A percentile compares a stretch with the other conserved stretches of the same genome.
Evolutionary conservation across 306 rosid species (phyloP).

Genomic region (Senna tora): DNA sequence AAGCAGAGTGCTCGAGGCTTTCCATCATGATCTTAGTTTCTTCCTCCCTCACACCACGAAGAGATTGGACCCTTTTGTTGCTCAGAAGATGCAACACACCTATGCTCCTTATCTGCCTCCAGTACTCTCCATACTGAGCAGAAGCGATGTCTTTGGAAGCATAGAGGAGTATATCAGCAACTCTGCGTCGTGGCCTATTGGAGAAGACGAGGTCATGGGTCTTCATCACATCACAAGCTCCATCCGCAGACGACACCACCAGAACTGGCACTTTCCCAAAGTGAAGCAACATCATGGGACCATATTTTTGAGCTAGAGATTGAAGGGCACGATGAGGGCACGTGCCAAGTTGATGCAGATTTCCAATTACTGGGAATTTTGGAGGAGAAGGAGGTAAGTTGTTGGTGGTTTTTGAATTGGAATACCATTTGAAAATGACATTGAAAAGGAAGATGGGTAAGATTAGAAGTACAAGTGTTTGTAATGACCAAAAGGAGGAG

Average conservation of each 20-base stretch:
- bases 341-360: conserved; percentile 53
- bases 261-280: conserved; percentile 48
- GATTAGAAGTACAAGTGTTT: conserved; percentile 2
- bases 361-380: conserved; percentile 55
- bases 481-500: background rate
- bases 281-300: conserved; percentile 57
- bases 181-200: conserved; percentile 19
- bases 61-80: conserved; percentile 35
- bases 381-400: conserved; percentile 56
- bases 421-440: conserved; percentile 36
- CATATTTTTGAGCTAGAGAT: conserved; percentile 45
- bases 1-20: conserved; percentile 30
- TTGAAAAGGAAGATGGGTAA: background rate
- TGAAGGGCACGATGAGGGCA: conserved; percentile 48
- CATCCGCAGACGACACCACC: conserved; percentile 49
- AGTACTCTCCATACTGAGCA: conserved; percentile 56
- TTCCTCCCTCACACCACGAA: conserved; percentile 33
- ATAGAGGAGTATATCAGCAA: conserved; percentile 44
- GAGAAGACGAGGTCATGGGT: conserved; percentile 49
- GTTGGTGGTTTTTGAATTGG: background rate
- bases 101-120: conserved; percentile 54
- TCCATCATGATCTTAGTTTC: conserved; percentile 33
- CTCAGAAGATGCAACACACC: conserved; percentile 42
- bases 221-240: conserved; percentile 53
- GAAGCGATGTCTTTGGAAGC: conserved; percentile 42